Conservation (phyloP, 169 alveolate genomes). For the Prorocentrum cordatum region DNA sequence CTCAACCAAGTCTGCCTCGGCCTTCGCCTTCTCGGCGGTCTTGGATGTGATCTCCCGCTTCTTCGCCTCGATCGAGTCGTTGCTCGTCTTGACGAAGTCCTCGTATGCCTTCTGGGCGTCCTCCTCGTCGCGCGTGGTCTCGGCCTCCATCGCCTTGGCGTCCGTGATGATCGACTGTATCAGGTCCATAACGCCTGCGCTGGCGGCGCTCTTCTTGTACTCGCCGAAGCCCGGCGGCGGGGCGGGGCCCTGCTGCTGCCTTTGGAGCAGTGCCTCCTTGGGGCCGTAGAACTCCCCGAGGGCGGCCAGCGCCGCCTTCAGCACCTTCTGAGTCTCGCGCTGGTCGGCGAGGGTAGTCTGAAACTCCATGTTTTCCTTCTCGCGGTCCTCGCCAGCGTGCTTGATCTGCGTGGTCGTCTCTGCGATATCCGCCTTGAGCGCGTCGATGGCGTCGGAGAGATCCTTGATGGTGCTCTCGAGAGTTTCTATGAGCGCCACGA, state of each 20-base stretch:
- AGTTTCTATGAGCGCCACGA: background rate
- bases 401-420: background rate
- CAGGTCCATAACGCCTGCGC: background rate
- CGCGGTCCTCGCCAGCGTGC: background rate
- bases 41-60: background rate
- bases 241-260: background rate
- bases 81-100: background rate
- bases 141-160: background rate
- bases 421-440: background rate
- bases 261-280: background rate
- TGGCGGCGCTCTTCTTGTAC: background rate
- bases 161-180: background rate
- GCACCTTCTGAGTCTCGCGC: background rate
- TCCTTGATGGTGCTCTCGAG: background rate
- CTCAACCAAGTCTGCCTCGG: background rate
- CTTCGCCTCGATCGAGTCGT: background rate
- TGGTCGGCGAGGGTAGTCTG: background rate
- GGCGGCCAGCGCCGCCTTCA: background rate
- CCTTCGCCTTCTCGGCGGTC: background rate
- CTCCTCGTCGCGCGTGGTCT: background rate
- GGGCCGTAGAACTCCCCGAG: slow-evolving; percentile 1
- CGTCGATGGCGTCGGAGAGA: background rate
- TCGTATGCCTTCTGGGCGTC: background rate
- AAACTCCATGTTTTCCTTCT: background rate
- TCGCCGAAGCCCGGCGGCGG: background rate